Evolutionary conservation across 257 asterid genomes (phyloP).

Genomic region (Henckelia pumila): DNA sequence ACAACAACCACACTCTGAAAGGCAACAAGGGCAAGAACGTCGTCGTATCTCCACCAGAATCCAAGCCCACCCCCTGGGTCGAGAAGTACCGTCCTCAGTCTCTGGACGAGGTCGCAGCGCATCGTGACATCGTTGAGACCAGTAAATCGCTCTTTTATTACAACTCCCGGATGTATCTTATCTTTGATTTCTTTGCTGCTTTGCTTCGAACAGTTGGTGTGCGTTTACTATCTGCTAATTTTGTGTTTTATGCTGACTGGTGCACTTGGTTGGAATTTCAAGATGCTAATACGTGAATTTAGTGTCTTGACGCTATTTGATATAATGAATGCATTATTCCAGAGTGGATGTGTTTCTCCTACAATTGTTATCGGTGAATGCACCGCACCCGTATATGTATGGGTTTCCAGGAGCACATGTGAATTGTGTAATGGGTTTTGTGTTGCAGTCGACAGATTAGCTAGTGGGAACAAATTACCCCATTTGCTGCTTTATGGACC

Average conservation of each 20-base stretch:
- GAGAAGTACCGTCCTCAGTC: constrained; percentile 97
- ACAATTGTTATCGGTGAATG: neutral
- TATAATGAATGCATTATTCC: neutral
- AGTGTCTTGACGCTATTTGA: neutral
- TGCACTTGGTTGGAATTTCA: neutral
- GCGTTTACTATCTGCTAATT: constrained; percentile 6
- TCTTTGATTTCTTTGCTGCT: constrained; percentile 22
- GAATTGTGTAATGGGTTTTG: constrained; percentile 20
- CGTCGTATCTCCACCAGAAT: constrained; percentile 28
- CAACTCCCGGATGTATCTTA: neutral
- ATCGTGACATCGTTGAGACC: constrained; percentile 91
- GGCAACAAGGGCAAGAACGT: neutral
- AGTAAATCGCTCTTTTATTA: constrained; percentile 36
- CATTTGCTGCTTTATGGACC: constrained; percentile 97
- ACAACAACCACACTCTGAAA: neutral
- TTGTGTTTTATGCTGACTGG: neutral
- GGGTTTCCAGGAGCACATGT: neutral
- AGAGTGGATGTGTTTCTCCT: neutral
- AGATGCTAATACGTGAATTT: neutral
- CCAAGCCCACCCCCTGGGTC: constrained; percentile 88
- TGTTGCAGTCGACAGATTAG: constrained; percentile 77
- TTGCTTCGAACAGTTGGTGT: constrained; percentile 33
- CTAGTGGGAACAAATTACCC: constrained; percentile 82
- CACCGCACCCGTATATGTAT: neutral
- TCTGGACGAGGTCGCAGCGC: constrained; percentile 95